Percentiles rank a stretch among this genome's conserved stretches.
Evolutionary conservation across 768 basidiomycete species (phyloP).

Genomic region (Phanerochaete sordida): DNA sequence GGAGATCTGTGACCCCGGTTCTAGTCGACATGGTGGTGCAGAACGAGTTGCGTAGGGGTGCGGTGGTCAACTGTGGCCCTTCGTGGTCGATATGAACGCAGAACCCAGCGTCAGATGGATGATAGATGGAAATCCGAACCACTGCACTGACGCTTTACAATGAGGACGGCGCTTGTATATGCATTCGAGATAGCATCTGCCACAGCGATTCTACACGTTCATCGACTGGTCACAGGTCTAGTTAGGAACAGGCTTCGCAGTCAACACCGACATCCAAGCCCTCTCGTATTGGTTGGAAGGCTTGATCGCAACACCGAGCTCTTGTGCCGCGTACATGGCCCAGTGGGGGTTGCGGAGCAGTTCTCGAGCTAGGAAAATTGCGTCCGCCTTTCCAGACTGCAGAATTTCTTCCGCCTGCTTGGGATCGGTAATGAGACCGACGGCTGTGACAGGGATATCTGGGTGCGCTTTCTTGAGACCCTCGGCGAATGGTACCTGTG

Average conservation of each 20-base stretch:
- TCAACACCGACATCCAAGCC: constrained; percentile 35
- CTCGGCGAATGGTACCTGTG: constrained; percentile 65
- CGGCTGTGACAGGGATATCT: constrained; percentile 52
- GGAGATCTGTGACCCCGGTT: neutral
- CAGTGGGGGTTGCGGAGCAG: constrained; percentile 66
- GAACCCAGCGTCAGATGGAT: neutral
- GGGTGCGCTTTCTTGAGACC: constrained; percentile 60
- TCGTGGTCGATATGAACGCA: too few relatives aligned
- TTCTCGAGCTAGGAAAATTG: constrained; percentile 65
- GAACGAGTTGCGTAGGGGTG: neutral
- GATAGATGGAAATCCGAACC: neutral
- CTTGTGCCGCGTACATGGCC: constrained; percentile 56
- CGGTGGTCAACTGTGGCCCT: too few relatives aligned
- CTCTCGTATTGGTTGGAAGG: constrained; percentile 72
- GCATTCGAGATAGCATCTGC: neutral
- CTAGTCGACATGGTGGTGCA: neutral
- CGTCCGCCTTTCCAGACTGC: constrained; percentile 64
- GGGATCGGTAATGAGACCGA: constrained; percentile 71
- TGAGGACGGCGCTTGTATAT: neutral
- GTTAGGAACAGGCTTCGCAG: neutral
- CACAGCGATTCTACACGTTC: neutral
- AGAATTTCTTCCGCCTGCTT: constrained; percentile 57
- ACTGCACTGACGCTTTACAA: neutral
- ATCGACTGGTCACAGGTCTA: neutral
- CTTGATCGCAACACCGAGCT: constrained; percentile 62